Conservation (phyloP, 345 rosid species). For the Euclidium syriacum region DNA sequence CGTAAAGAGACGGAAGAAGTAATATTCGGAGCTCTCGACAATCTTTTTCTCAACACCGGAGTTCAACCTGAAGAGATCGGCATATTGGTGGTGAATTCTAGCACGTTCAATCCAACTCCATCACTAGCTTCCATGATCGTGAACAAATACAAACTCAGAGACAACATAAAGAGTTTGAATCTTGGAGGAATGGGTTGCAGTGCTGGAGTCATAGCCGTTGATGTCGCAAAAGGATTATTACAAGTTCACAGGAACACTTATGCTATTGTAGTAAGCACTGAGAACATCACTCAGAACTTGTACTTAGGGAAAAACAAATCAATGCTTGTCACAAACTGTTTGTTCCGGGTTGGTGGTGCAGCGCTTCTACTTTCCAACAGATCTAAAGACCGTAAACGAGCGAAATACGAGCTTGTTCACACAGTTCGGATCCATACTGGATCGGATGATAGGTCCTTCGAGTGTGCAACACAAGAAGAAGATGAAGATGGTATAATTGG, state of each 20-base stretch:
- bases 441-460: conserved; percentile 47
- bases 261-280: conserved; percentile 57
- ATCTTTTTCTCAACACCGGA: conserved; percentile 62
- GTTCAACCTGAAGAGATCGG: conserved; percentile 71
- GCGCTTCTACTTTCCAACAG: conserved; percentile 55
- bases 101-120: conserved; percentile 37
- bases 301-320: conserved; percentile 50
- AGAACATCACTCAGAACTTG: conserved; percentile 44
- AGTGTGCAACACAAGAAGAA: conserved; percentile 52
- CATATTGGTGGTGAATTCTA: conserved; percentile 34
- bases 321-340: conserved; percentile 55
- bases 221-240: conserved; percentile 38
- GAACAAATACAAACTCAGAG: conserved; percentile 43
- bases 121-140: conserved; percentile 43
- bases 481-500: conserved; percentile 45
- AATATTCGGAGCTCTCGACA: conserved; percentile 82
- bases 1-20: conserved; percentile 89
- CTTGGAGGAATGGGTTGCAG: conserved; percentile 65
- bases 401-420: conserved; percentile 56
- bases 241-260: conserved; percentile 49
- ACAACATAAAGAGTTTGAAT: conserved; percentile 38
- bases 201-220: conserved; percentile 47
- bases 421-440: conserved; percentile 57
- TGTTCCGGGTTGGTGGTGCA: conserved; percentile 54
- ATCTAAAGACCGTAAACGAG: conserved; percentile 29